Base-by-base conservation (phyloP, 2,329 filamentous ascomycete genomes). In the Mycocentrospora acerina region DNA sequence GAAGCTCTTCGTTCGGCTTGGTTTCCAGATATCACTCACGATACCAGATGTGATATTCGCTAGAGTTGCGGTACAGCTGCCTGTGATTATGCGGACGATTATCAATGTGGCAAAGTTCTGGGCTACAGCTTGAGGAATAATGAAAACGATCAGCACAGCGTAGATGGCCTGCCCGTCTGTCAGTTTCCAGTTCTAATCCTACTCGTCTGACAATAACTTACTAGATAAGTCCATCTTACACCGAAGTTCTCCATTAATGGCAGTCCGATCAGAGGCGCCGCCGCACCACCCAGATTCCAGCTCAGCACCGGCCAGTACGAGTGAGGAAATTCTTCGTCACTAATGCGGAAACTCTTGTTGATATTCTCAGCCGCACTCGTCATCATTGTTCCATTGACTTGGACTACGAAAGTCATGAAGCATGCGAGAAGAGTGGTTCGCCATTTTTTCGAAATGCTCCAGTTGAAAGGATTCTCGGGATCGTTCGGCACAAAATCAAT, bases 161-260 rank as follows among this genome's bases (percentile, higher is more conserved):
- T 73, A 73, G 3, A 70, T 59, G 10, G 40, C 35, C 53, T 60
- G 14, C 18, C 3, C 11, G n/a, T 12, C 10, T 62, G 12, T 48
- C 32, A 47, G 38, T 10, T 19, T 29, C 25, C n/a, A 13, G 5
- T n/a, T 7, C n/a, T n/a, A n/a, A n/a, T n/a, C n/a, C n/a, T n/a
- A n/a, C n/a, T n/a, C n/a, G n/a, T n/a, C n/a, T n/a, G n/a, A n/a
- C n/a, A n/a, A 29, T 2, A 29, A 27, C 3, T 10, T 42, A 60
- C 62, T 24, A 73, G 59, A 27, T 74, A 74, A 4, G 70, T 71
- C 4, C 67, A 67, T 53, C 70, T 64, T 2, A 72, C 66, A 4
- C 71, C 71, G 17, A 69, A 70, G 4, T 66, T 64, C 45, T 74
- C 71, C 59, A 71, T 72, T 15, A 72, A 36, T 1, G 71, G 71